phyloP scores from a whole-genome alignment of 768 basidiomycete genomes.

The Bullera alba region DNA sequence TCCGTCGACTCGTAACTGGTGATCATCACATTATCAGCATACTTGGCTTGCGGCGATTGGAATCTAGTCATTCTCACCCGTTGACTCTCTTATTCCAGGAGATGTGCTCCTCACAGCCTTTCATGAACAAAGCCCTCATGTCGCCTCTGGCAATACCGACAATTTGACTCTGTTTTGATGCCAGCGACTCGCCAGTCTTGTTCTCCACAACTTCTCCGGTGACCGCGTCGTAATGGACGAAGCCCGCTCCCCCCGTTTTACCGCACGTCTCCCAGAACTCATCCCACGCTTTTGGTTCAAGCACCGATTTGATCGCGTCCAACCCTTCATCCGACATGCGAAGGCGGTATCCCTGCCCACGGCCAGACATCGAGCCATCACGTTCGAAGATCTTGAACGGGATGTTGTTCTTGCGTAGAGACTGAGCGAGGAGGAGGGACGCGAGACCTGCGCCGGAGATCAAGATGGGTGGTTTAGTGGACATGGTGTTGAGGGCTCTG shows the following conservation, averaged over 20 bases:
- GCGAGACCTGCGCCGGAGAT: slow-evolving; percentile 23
- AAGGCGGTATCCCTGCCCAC: slow-evolving; percentile 22
- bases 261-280: slow-evolving; percentile 14
- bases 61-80: too few relatives aligned
- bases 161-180: slow-evolving; percentile 5
- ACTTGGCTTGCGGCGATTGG: too few relatives aligned
- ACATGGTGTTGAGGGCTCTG: not conserved
- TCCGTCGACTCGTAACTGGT: slow-evolving; percentile 8
- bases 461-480: slow-evolving; percentile 10
- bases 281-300: slow-evolving; percentile 10
- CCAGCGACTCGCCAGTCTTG: not conserved
- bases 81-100: slow-evolving; percentile 8
- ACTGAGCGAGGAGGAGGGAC: slow-evolving; percentile 17
- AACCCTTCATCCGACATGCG: slow-evolving; percentile 18
- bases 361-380: slow-evolving; percentile 9
- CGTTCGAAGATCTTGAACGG: slow-evolving; percentile 23
- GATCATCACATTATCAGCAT: too few relatives aligned
- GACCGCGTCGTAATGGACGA: slow-evolving; percentile 8
- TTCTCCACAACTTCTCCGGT: slow-evolving; percentile 10
- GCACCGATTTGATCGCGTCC: slow-evolving; percentile 15
- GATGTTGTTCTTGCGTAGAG: slow-evolving; percentile 13
- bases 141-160: slow-evolving; percentile 17
- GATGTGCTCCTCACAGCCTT: slow-evolving; percentile 8
- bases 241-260: slow-evolving; percentile 14
- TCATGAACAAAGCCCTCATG: slow-evolving; percentile 10